Base-by-base conservation (phyloP, 345 rosid species). In the Conringia planisiliqua region DNA sequence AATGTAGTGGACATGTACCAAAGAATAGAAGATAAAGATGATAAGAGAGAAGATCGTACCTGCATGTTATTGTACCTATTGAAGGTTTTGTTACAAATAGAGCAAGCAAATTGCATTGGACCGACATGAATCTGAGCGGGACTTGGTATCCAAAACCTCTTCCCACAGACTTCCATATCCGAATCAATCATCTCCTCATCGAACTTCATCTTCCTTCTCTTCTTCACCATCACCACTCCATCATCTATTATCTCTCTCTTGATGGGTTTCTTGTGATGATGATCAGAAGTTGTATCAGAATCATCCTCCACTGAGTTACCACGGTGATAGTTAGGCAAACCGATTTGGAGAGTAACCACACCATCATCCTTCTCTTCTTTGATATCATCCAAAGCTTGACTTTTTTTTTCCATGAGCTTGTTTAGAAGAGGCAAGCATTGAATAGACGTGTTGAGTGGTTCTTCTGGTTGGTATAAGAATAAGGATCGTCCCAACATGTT, bases 21-120 rank as follows among this genome's bases (percentile, higher is more conserved):
- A 68, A 59, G 30, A 17, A 52, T 69, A 62, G 46, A 54, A 5
- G n/a, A 72, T 17, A 38, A 26, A 50, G 42, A 68, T 74, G 48
- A 18, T 42, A 16, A 44, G 22, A 62, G 54, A 17, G 43, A 69
- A 17, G 42, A 56, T 29, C 46, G 42, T 74, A 92, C 99, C 98
- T 95, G 98, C 99, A 95, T 95, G 91, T 95, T 95, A 79, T 95
- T 95, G 90, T 92, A 95, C 78, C 99, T 85, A 82, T 95, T 95
- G 91, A 95, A 95, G 81, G 98, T 87, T 83, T 95, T 95, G 88
- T 82, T 85, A 84, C 99, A 95, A 78, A 95, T 93, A 47, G 97
- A 93, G 65, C 99, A 95, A 35, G 99, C 90, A 78, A 95, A 95
- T 79, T 92, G 98, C 20, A 93, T 90, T 36, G 98, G 99, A 58